Evolutionary conservation across 495 filamentous ascomycete species (phyloP), one percentile per base, ranked within the genome.

Genomic region (Opeltia flavorubescens): DNA sequence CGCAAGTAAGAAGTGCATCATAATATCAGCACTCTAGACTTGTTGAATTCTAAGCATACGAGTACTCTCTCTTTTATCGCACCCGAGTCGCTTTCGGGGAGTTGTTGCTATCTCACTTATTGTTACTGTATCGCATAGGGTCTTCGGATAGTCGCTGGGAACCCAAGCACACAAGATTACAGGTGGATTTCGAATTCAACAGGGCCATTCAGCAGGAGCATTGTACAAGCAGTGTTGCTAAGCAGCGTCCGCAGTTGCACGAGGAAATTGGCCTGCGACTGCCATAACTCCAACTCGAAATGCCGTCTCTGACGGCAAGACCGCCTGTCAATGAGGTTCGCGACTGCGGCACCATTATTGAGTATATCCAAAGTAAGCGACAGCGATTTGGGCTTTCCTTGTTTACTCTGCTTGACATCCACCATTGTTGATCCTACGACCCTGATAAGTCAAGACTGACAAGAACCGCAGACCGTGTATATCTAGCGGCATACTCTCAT

Each of bases 401-500:
- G 21, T 12, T 11, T 4, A 21, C 17, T 13, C 11, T 8, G 17
- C 15, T 35, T 18, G 17, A 15, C 15, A 38, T 41, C 24, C 34
- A 17, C 7, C 1, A 0, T 25, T 20, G 20, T n/a, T n/a, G n/a
- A n/a, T n/a, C n/a, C n/a, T n/a, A n/a, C n/a, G n/a, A n/a, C n/a
- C n/a, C n/a, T n/a, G n/a, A n/a, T 31, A 30, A 45, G 24, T 34
- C n/a, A 5, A 29, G 20, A 15, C 17, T 25, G 34, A 42, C 38
- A 56, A 27, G 65, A 48, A 67, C 61, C 45, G 13, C 65, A 95
- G 91, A 95, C 64, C 88, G 88, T 34, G 74, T 99, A 25, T 99
- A 96, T 62, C 77, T 96, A 46, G 93, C 86, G 48, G 84, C 88
- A 40, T 99, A 95, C 60, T 80, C 86, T 36, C 77, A 85, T 47